A percentile compares a stretch with the other conserved stretches of the same genome.
Evolutionary conservation across 768 basidiomycete genomes (phyloP).

Genomic region (Mycena capillaripes): DNA sequence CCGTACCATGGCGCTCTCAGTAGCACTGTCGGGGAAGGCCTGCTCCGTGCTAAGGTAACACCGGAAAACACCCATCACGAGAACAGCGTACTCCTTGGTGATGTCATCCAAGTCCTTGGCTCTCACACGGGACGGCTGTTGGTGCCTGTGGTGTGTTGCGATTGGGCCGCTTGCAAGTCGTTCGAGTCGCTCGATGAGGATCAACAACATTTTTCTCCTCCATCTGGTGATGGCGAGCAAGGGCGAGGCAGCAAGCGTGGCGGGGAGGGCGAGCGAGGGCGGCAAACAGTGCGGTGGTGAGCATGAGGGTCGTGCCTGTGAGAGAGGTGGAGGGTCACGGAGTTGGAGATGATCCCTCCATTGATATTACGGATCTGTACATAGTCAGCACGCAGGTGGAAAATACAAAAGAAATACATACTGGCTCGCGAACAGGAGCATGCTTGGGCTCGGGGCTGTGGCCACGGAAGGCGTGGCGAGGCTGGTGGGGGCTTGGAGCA

Average conservation of each 20-base stretch:
- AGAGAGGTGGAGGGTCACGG: neutral
- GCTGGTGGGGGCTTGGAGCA: too few relatives aligned
- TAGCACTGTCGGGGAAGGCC: conserved; percentile 19
- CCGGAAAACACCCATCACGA: conserved; percentile 22
- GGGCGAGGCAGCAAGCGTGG: neutral
- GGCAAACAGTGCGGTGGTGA: too few relatives aligned
- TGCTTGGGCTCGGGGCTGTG: neutral
- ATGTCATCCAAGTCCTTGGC: conserved; percentile 30
- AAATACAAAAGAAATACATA: neutral
- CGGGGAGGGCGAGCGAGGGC: neutral
- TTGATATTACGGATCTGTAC: conserved; percentile 20
- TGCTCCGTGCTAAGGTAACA: neutral
- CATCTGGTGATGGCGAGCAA: neutral
- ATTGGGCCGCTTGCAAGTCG: neutral
- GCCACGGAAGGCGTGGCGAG: neutral
- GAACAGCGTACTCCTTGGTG: conserved; percentile 18
- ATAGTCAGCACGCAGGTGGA: neutral
- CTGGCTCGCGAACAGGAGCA: neutral
- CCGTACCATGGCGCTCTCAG: neutral
- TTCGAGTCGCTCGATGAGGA: neutral
- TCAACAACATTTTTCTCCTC: neutral
- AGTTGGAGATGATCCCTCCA: conserved; percentile 5
- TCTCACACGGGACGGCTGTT: conserved; percentile 27
- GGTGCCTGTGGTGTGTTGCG: neutral
- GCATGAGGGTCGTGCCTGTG: neutral